Percentiles rank a stretch among this genome's conserved stretches.
These are phyloP conservation scores for Hyaloperonospora brassicae DNA, from an alignment of 352 stramenopile species.

Conservation along the genomic window DNA sequence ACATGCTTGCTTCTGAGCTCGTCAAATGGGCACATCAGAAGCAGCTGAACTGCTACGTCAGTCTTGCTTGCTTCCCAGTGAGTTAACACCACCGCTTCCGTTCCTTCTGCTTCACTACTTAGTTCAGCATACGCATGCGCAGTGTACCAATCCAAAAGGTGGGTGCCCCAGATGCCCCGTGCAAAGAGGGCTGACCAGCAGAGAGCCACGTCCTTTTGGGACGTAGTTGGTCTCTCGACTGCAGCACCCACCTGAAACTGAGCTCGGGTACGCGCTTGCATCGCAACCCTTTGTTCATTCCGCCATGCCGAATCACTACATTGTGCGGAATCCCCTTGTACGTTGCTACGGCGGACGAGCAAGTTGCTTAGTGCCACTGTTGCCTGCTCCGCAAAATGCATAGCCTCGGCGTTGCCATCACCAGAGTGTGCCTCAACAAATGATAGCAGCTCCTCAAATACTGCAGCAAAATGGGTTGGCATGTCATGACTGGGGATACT, in stretches of 20 bases:
- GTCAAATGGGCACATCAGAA: constrained; percentile 56
- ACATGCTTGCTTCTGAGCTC: constrained; percentile 34
- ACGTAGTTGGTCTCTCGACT: constrained; percentile 1
- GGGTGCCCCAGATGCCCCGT: constrained; percentile 34
- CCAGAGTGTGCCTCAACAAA: constrained; percentile 20
- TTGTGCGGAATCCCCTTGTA: constrained; percentile 1
- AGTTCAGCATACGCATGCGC: constrained; percentile 40
- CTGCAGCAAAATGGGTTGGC: constrained; percentile 19
- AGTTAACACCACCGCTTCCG: constrained; percentile 29
- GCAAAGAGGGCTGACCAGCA: constrained; percentile 44
- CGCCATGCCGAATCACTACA: constrained; percentile 25
- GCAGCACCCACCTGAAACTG: constrained; percentile 26
- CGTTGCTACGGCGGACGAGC: constrained; percentile 20
- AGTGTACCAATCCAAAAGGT: constrained; percentile 51
- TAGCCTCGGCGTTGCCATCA: constrained; percentile 5
- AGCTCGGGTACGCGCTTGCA: constrained; percentile 26
- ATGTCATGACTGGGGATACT: constrained; percentile 22
- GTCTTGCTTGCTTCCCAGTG: constrained; percentile 32
- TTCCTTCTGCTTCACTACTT: constrained; percentile 15
- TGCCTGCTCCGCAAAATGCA: constrained; percentile 20
- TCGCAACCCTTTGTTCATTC: constrained; percentile 29
- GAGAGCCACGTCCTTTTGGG: not conserved
- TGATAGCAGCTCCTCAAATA: constrained; percentile 31
- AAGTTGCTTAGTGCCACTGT: constrained; percentile 40
- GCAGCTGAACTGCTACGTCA: constrained; percentile 33